Evolutionary conservation across 1,284 basidiomycete species (phyloP), one percentile per base, ranked within the genome.

Genomic region (Ceratobasidium sp.): DNA sequence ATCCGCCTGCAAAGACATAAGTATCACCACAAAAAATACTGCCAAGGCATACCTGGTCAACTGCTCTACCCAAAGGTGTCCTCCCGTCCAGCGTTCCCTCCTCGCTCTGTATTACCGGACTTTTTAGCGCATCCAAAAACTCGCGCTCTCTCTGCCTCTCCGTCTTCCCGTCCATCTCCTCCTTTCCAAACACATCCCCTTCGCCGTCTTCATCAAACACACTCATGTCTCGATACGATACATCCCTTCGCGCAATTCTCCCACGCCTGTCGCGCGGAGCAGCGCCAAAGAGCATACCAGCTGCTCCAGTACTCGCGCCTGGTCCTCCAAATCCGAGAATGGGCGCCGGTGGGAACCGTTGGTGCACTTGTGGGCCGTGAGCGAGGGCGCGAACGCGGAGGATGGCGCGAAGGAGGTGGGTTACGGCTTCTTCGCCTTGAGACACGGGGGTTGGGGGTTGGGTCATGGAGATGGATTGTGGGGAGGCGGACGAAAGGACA

Each of bases 201-300:
- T 60, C 60, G 23, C 69, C 69, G 25, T 72, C 69, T 18, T 61
- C 56, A 36, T 53, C 60, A 51, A 70, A 70, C 38, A 42, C 36
- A 12, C 18, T 59, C 23, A 12, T 42, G 23, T 62, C 69, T 23
- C 60, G 44, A 28, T 72, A 49, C 11, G 69, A 25, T 14, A 66
- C 63, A 28, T 73, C 72, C 40, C 66, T 69, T 25, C 49, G 85
- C 83, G 86, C 89, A 72, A 92, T 87, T 23, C 91, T 84, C 3
- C 91, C 91, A 33, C 91, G 83, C 25, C 91, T 83, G 78, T 93
- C 91, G 71, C 91, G 84, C 28, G 91, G 91, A 16, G 86, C 80
- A 5, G 87, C 88, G 1, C 86, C 88, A 2, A 88, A 87, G 25
- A 92, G 81, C 81, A 92, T 92, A 51, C 85, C 88, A 0, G 88